Percentiles rank a stretch among this genome's conserved stretches.
These are phyloP conservation scores for Odonthalia washingtoniensis DNA, from an alignment of 31 red algal genomes.

Conservation along the genomic window DNA sequence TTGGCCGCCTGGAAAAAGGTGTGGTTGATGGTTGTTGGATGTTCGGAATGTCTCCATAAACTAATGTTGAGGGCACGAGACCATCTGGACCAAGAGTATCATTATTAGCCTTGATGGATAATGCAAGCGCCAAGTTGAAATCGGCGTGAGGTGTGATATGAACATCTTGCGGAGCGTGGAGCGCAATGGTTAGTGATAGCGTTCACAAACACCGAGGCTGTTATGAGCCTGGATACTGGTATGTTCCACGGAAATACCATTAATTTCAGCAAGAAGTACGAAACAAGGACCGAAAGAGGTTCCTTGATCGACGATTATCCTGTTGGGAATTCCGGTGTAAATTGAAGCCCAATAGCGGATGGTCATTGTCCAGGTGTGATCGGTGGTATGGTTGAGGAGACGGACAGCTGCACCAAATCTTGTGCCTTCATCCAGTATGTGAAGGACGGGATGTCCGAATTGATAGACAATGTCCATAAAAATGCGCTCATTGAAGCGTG, in stretches of 20 bases:
- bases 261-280: neutral
- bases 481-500: too few relatives aligned
- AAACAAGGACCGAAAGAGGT: constrained; percentile 26
- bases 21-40: too few relatives aligned
- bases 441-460: too few relatives aligned
- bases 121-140: neutral
- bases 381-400: too few relatives aligned
- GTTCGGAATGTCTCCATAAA: constrained; percentile 26
- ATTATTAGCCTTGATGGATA: constrained; percentile 10
- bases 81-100: constrained; percentile 37
- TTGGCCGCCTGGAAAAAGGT: too few relatives aligned
- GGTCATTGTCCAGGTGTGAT: too few relatives aligned
- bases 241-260: neutral
- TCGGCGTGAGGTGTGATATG: neutral
- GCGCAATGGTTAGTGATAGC: constrained; percentile 37
- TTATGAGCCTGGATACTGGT: constrained; percentile 33
- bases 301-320: constrained; percentile 38
- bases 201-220: constrained; percentile 32
- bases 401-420: too few relatives aligned
- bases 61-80: constrained; percentile 39
- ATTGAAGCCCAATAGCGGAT: constrained; percentile 32
- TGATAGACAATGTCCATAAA: too few relatives aligned
- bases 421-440: too few relatives aligned
- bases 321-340: constrained; percentile 50
- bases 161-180: constrained; percentile 41